Conservation (phyloP, 2,329 filamentous ascomycete genomes). For the Fusarium sterilihyphosum region DNA sequence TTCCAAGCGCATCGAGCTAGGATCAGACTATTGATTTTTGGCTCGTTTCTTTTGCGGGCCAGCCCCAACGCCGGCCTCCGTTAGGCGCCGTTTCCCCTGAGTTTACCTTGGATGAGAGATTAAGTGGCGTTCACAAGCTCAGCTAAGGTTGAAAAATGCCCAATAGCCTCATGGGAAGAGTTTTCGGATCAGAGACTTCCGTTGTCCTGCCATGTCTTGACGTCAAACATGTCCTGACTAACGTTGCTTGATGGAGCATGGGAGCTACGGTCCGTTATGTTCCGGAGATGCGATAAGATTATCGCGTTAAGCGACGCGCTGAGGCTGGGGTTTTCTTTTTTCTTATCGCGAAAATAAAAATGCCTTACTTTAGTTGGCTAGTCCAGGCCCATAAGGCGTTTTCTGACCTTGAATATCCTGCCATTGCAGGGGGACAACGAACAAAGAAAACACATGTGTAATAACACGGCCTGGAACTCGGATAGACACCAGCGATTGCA, state of each 20-base stretch:
- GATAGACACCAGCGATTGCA: no score
- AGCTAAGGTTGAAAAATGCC: not conserved
- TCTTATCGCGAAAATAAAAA: not conserved
- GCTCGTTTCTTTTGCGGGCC: not conserved
- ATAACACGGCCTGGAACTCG: slow-evolving; percentile 52
- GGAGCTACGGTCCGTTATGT: not conserved
- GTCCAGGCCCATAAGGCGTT: accelerated
- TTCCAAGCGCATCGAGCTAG: not conserved
- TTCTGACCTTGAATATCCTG: not conserved
- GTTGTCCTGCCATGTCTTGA: not conserved
- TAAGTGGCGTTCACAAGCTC: not conserved
- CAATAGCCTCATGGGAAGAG: not conserved
- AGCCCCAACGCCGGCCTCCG: not conserved
- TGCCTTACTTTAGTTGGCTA: not conserved
- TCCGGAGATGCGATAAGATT: not conserved
- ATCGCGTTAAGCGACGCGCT: accelerated
- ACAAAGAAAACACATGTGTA: not conserved
- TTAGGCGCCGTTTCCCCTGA: not conserved
- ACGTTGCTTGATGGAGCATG: not conserved
- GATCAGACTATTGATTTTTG: not conserved
- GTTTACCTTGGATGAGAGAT: not conserved
- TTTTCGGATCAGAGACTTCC: not conserved
- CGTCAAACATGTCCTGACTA: not conserved
- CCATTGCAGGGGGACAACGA: not conserved
- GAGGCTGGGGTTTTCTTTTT: not conserved